Base-by-base conservation (phyloP, 2,329 filamentous ascomycete species). In the Nemania diffusa region DNA sequence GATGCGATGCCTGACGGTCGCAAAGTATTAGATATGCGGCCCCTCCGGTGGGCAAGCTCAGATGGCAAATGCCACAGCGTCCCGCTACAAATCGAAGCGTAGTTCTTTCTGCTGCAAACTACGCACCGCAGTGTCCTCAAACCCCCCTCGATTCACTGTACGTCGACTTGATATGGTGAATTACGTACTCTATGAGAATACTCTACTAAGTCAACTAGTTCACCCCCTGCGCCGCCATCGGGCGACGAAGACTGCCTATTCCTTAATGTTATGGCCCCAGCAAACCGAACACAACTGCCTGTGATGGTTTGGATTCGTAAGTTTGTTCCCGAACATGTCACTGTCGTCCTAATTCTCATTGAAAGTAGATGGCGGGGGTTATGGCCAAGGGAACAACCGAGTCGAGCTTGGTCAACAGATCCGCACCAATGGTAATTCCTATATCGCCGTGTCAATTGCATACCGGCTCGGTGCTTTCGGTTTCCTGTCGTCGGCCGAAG, bases 301-400 rank as follows among this genome's bases (percentile, higher is more conserved):
- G 84, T 86, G 0, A 67, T 85, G 1, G 81, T 85, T 3, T 85
- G 81, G 81, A 83, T 86, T 44, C 83, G 75, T 77, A 69, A 73
- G 75, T 69, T 22, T 7, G 2, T 7, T 34, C 26, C 51, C 15
- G 1, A 27, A 20, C n/a, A 34, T 11, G 53, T 15, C 40, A 17
- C 55, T 37, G 24, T 3, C 5, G 26, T 15, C 37, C 8, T 46
- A 9, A 55, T 66, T 53, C 69, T 73, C 50, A 74, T 44, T 5
- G 8, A n/a, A 20, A 57, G 15, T 57, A 77, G 75, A 85, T 69
- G 84, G 84, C 15, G 83, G 84, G 8, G 84, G 83, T 9, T 85
- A 84, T 60, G 77, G 77, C 0, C 20, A 20, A 3, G 71, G 71
- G 4, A 75, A 71, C 37, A 73, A 66, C 5, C 48, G 57, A n/a